Evolutionary conservation across 1,284 basidiomycete species (phyloP), one percentile per base, ranked within the genome.

Genomic region (Microbotryum saponariae): DNA sequence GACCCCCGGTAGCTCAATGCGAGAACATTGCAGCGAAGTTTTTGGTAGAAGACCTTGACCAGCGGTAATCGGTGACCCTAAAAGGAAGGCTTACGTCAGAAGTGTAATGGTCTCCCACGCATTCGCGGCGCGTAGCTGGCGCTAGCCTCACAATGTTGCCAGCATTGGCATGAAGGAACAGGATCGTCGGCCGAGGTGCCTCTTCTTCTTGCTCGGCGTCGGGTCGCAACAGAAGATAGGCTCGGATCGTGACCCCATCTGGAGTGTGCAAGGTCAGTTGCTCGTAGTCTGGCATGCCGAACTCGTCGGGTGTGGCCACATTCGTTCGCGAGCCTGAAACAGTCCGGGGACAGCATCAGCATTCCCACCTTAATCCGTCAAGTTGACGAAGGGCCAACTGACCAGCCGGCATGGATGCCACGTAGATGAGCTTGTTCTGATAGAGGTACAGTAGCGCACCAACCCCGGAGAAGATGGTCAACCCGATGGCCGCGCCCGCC

Each of bases 81-180:
- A 6, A 23, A n/a, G 23, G 7, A 45, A 5, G 42, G 31, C 46
- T 6, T 14, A 29, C 10, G 42, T 18, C 4, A 45, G 49, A 12
- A 16, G 20, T 12, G 37, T 16, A 42, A 16, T 16, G 37, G 37
- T 12, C 37, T 42, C 37, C 27, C n/a, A 12, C n/a, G 31, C 21
- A 53, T 23, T 4, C 20, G 2, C 14, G 18, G 16, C 18, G 33
- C 16, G 20, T 7, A 8, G 56, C n/a, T 20, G 49, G 27, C 10
- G 9, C 33, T n/a, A 6, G 25, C 58, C 68, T 37, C 27, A 72
- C 71, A 25, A 73, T 70, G 88, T 89, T 54, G 85, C 90, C 57
- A 78, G 80, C 91, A 73, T 94, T 94, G 12, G 91, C 91, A 70
- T 94, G 91, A 67, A 93, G 90, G 83, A 94, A 88, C 58, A 94